Conservation (phyloP, 2,329 filamentous ascomycete species). For the Epichloe baconii region DNA sequence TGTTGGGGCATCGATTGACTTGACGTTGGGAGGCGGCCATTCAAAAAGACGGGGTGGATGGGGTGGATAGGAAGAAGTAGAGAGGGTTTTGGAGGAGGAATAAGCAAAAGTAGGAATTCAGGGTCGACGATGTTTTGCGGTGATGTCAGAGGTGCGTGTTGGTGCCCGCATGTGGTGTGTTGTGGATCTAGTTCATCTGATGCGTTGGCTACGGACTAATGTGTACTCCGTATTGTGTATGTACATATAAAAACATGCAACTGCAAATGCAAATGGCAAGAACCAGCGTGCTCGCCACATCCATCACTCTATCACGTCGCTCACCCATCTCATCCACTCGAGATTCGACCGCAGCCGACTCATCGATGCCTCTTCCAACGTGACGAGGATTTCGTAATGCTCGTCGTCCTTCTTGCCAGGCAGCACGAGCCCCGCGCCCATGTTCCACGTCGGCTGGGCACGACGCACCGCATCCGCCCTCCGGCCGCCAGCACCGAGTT, state of each 20-base stretch:
- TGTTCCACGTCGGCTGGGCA: slow-evolving; percentile 16
- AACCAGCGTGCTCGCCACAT: not conserved
- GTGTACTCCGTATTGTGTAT: too few relatives aligned
- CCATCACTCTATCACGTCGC: slow-evolving; percentile 5
- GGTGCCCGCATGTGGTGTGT: too few relatives aligned
- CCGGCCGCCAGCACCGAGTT: not conserved
- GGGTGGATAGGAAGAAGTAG: too few relatives aligned
- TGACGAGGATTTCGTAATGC: slow-evolving; percentile 19
- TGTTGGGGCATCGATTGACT: too few relatives aligned
- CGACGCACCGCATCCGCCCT: slow-evolving; percentile 19
- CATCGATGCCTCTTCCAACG: slow-evolving; percentile 19
- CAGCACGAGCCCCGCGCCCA: slow-evolving; percentile 20
- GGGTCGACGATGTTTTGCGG: not conserved
- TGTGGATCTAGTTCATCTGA: not conserved
- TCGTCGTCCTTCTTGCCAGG: slow-evolving; percentile 14
- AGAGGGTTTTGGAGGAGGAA: not conserved
- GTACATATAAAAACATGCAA: too few relatives aligned
- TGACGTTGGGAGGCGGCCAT: too few relatives aligned
- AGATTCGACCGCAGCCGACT: slow-evolving; percentile 12
- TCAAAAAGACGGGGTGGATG: too few relatives aligned
- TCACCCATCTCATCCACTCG: slow-evolving; percentile 17
- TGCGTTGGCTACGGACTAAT: too few relatives aligned
- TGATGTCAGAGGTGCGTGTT: not conserved
- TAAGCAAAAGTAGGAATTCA: not conserved
- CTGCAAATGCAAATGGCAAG: too few relatives aligned